Conservation (phyloP, 1,284 basidiomycete genomes). For the Trametes polyzona region DNA sequence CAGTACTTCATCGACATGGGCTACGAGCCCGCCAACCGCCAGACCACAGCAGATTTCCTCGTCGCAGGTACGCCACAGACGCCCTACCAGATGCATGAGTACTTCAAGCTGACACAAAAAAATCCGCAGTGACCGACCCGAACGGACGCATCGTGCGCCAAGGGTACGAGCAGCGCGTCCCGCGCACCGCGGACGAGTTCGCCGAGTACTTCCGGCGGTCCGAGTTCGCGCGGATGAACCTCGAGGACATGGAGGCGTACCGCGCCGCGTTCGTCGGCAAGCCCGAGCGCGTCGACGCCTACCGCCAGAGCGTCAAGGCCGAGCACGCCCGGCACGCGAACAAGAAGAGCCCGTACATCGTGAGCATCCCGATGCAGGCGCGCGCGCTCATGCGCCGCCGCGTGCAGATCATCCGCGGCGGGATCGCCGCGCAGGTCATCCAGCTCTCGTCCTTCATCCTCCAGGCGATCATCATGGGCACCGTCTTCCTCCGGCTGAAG, state of each 20-base stretch:
- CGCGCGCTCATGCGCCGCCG: slow-evolving; percentile 68
- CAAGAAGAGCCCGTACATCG: slow-evolving; percentile 37
- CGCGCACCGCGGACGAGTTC: slow-evolving; percentile 55
- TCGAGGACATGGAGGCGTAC: slow-evolving; percentile 50
- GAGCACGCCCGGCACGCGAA: slow-evolving; percentile 49
- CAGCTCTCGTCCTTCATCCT: slow-evolving; percentile 49
- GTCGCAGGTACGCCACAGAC: slow-evolving; percentile 38
- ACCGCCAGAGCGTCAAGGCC: slow-evolving; percentile 51
- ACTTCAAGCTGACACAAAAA: too few species aligned
- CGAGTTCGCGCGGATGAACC: slow-evolving; percentile 42
- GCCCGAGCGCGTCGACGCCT: slow-evolving; percentile 39
- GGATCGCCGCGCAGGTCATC: slow-evolving; percentile 46
- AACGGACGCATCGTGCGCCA: slow-evolving; percentile 48
- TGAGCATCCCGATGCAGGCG: slow-evolving; percentile 55
- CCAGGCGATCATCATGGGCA: slow-evolving; percentile 77
- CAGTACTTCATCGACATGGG: slow-evolving; percentile 68
- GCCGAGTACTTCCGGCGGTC: slow-evolving; percentile 50
- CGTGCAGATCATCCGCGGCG: slow-evolving; percentile 70
- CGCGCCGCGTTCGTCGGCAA: slow-evolving; percentile 39
- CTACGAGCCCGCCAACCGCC: slow-evolving; percentile 55
- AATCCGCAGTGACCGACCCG: slow-evolving; percentile 50
- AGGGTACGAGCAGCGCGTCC: slow-evolving; percentile 48
- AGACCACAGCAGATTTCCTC: slow-evolving; percentile 67
- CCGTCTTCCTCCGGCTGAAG: slow-evolving; percentile 70
- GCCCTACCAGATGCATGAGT: too few species aligned